A percentile compares a stretch with the other conserved stretches of the same genome.
Evolutionary conservation across 2,329 filamentous ascomycete genomes (phyloP).

Genomic region (Rosellinia necatrix): DNA sequence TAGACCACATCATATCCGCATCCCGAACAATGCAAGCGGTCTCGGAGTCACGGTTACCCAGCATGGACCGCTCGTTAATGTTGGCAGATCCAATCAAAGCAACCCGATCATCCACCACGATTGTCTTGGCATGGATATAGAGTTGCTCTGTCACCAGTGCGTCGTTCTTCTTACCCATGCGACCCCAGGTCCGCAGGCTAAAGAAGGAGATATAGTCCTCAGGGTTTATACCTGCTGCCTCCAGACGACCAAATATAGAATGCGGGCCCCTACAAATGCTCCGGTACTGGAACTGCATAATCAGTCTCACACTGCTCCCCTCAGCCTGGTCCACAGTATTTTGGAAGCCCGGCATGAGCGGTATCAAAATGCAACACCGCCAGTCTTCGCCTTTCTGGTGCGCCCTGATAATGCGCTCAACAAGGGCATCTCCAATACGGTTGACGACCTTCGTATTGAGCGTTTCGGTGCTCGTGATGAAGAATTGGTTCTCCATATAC

Average conservation of each 20-base stretch:
- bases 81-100: slow-evolving; percentile 97
- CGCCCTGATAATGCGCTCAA: slow-evolving; percentile 87
- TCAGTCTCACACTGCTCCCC: slow-evolving; percentile 90
- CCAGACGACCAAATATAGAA: slow-evolving; percentile 88
- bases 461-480: slow-evolving; percentile 89
- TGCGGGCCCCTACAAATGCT: slow-evolving; percentile 92
- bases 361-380: slow-evolving; percentile 88
- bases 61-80: slow-evolving; percentile 96
- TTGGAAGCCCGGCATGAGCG: slow-evolving; percentile 97
- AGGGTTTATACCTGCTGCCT: slow-evolving; percentile 80
- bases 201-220: slow-evolving; percentile 97
- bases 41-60: slow-evolving; percentile 90
- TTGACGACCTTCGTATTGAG: slow-evolving; percentile 89
- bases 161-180: slow-evolving; percentile 81
- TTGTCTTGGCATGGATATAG: slow-evolving; percentile 97
- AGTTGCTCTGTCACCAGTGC: slow-evolving; percentile 91
- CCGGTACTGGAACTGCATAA: slow-evolving; percentile 95
- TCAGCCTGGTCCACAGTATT: slow-evolving; percentile 94
- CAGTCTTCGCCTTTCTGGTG: slow-evolving; percentile 84
- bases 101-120: slow-evolving; percentile 91
- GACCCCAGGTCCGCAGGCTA: slow-evolving; percentile 88
- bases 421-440: slow-evolving; percentile 89
- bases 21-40: slow-evolving; percentile 88
- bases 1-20: slow-evolving; percentile 88
- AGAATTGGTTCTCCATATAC: slow-evolving; percentile 99